phyloP scores from a whole-genome alignment of 352 stramenopile genomes.

The Phytophthora colocasiae region DNA sequence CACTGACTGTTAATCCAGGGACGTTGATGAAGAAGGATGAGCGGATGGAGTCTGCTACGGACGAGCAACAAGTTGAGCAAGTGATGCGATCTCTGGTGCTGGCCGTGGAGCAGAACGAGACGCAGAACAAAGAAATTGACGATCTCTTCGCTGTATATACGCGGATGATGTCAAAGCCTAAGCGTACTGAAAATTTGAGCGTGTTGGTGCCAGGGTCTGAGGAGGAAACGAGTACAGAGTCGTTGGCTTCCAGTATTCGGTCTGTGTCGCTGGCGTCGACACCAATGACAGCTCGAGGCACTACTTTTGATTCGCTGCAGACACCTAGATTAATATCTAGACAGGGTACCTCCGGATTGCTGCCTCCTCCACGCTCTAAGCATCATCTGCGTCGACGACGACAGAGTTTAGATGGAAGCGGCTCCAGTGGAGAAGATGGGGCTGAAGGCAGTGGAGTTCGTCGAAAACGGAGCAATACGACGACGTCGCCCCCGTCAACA shows the following conservation, averaged over 20 bases:
- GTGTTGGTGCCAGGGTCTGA: slow-evolving; percentile 17
- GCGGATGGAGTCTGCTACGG: slow-evolving; percentile 9
- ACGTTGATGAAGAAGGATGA: slow-evolving; percentile 11
- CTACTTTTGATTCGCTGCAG: slow-evolving; percentile 10
- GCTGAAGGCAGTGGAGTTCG: slow-evolving; percentile 57
- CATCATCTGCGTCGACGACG: slow-evolving; percentile 53
- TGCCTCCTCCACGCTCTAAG: slow-evolving; percentile 25
- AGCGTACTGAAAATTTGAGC: slow-evolving; percentile 8
- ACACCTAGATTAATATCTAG: slow-evolving; percentile 11
- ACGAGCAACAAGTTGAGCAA: slow-evolving; percentile 28
- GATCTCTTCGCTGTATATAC: slow-evolving; percentile 31
- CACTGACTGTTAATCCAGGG: background rate
- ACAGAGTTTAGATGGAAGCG: slow-evolving; percentile 62
- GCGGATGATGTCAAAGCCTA: slow-evolving; percentile 1
- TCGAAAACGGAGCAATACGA: slow-evolving; percentile 78
- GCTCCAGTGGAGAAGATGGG: slow-evolving; percentile 64
- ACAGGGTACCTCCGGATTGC: slow-evolving; percentile 1
- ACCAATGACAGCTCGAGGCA: slow-evolving; percentile 22
- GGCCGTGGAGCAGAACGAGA: slow-evolving; percentile 37
- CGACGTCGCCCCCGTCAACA: slow-evolving; percentile 27
- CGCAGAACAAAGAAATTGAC: background rate
- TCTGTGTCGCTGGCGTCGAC: slow-evolving; percentile 52
- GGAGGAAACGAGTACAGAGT: slow-evolving; percentile 54
- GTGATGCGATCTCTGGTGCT: slow-evolving; percentile 40
- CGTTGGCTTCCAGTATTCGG: slow-evolving; percentile 59